Conservation (phyloP, 352 stramenopile genomes). For the Globisporangium nunn region DNA sequence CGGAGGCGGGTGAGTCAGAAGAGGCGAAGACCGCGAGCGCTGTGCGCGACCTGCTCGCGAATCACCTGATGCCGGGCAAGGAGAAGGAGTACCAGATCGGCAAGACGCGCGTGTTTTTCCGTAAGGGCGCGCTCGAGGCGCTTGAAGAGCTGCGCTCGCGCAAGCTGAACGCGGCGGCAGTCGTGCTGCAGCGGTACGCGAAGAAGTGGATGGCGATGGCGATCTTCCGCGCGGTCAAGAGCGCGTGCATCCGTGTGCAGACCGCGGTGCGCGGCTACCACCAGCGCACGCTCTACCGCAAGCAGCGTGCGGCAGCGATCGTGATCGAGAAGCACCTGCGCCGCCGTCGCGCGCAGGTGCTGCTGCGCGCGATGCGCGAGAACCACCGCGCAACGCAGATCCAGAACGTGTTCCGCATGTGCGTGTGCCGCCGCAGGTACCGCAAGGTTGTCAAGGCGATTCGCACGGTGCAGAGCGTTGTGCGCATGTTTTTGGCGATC, state of each 20-base stretch:
- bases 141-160: conserved; percentile 78
- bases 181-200: conserved; percentile 74
- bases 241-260: conserved; percentile 51
- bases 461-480: conserved; percentile 70
- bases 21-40: neutral
- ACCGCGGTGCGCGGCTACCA: conserved; percentile 44
- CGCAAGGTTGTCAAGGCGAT: conserved; percentile 61
- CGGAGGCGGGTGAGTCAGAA: neutral
- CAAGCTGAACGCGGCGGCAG: conserved; percentile 71
- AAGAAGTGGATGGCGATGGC: conserved; percentile 77
- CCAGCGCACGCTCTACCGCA: conserved; percentile 44
- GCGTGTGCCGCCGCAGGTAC: conserved; percentile 57
- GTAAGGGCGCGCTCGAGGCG: conserved; percentile 67
- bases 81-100: conserved; percentile 73
- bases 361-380: conserved; percentile 53
- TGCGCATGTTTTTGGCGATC: conserved; percentile 76
- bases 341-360: conserved; percentile 47
- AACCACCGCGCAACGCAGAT: conserved; percentile 74
- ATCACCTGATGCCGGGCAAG: conserved; percentile 19
- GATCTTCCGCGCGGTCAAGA: conserved; percentile 49
- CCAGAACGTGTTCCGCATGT: conserved; percentile 83
- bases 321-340: conserved; percentile 62
- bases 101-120: conserved; percentile 75
- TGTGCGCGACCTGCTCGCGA: neutral
- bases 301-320: conserved; percentile 50